Evolutionary conservation across 1,284 basidiomycete species (phyloP).

Genomic region (Cryptococcus sp.): DNA sequence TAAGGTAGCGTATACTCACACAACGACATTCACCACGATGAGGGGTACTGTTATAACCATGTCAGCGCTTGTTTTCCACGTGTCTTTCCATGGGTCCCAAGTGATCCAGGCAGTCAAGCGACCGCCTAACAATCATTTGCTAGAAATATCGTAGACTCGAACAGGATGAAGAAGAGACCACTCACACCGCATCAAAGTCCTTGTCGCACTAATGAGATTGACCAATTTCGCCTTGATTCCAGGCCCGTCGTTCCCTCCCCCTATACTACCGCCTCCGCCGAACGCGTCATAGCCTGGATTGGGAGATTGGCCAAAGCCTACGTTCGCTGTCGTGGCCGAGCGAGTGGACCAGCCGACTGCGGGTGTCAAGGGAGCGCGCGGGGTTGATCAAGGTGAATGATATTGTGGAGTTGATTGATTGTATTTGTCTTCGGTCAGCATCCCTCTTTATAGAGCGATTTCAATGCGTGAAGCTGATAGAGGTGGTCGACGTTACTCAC

Average conservation of each 20-base stretch:
- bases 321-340: conserved; percentile 53
- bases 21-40: conserved; percentile 75
- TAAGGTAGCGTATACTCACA: conserved; percentile 50
- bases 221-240: conserved; percentile 83
- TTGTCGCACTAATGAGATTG: conserved; percentile 87
- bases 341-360: conserved; percentile 90
- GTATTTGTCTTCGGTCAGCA: too few relatives aligned
- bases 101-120: too few relatives aligned
- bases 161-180: background rate
- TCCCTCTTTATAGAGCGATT: conserved; percentile 7
- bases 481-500: conserved; percentile 60
- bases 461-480: background rate
- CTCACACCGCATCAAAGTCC: conserved; percentile 92
- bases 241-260: conserved; percentile 59
- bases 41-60: conserved; percentile 68
- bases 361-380: background rate
- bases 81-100: background rate
- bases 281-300: conserved; percentile 36
- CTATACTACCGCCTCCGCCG: conserved; percentile 33
- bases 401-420: too few relatives aligned
- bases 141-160: too few relatives aligned
- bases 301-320: conserved; percentile 48
- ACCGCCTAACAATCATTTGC: too few relatives aligned
- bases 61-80: background rate
- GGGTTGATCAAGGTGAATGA: conserved; percentile 1